These are phyloP conservation scores for Rhododendron griersonianum DNA, from an alignment of 148 eudicot genomes.

Conservation along the genomic window DNA sequence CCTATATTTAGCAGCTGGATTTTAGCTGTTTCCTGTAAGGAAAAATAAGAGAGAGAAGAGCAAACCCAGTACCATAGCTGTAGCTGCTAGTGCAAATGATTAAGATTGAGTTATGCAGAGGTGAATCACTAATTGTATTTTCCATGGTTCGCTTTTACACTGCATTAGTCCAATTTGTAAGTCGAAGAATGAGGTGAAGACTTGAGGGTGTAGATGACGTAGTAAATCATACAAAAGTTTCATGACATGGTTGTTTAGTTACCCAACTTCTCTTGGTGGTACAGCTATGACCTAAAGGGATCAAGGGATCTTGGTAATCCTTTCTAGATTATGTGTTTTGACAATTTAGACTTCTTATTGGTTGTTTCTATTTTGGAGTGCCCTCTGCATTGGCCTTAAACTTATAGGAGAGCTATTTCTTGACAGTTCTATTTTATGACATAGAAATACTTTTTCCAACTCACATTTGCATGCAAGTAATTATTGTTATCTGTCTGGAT, in stretches of 20 bases:
- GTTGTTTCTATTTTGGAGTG: slow-evolving; percentile 1
- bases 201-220: background rate
- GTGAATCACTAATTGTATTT: background rate
- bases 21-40: background rate
- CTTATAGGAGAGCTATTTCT: background rate
- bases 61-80: background rate
- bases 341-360: background rate
- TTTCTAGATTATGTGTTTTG: background rate
- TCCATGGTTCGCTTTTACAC: background rate
- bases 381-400: background rate
- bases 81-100: background rate
- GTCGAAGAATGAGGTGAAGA: background rate
- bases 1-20: background rate
- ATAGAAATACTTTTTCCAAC: background rate
- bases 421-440: background rate
- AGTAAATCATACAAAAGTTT: background rate
- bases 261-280: background rate
- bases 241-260: background rate
- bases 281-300: background rate
- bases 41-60: background rate
- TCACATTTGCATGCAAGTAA: background rate
- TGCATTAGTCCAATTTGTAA: background rate
- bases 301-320: background rate
- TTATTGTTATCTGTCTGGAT: background rate
- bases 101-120: background rate